A percentile compares a stretch with the other conserved stretches of the same genome.
These are phyloP conservation scores for Coemansia sp. DNA, from an alignment of 192 early-diverging fungal species.

Conservation along the genomic window DNA sequence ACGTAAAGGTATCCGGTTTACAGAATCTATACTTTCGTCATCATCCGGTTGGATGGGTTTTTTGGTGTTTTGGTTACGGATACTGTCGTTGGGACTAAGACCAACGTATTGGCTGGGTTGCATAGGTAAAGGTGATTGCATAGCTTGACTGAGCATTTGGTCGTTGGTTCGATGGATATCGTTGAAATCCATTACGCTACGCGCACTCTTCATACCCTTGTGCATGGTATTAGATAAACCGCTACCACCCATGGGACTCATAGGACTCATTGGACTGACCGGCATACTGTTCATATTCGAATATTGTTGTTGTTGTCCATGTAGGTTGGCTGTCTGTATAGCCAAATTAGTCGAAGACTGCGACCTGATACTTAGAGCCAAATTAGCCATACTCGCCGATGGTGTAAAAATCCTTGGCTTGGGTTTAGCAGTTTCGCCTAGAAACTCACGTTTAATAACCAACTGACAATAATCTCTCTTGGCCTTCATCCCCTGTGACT, in stretches of 20 bases:
- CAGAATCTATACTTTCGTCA: neutral
- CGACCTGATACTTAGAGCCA: slow-evolving; percentile 20
- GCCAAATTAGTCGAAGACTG: slow-evolving; percentile 32
- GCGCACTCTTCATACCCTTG: slow-evolving; percentile 8
- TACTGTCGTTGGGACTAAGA: slow-evolving; percentile 3
- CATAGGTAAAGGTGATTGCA: slow-evolving; percentile 5
- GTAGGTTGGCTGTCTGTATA: neutral
- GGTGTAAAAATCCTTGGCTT: slow-evolving; percentile 49
- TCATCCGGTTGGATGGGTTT: neutral
- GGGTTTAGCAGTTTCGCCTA: slow-evolving; percentile 16
- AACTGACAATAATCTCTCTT: slow-evolving; percentile 50
- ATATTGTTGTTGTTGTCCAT: neutral
- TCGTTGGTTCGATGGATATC: neutral
- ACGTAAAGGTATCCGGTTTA: slow-evolving; percentile 6
- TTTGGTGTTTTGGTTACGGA: neutral
- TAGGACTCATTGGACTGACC: slow-evolving; percentile 6
- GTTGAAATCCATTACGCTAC: slow-evolving; percentile 22
- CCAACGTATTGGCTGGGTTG: slow-evolving; percentile 20
- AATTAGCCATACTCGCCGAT: slow-evolving; percentile 39
- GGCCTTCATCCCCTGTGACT: slow-evolving; percentile 32
- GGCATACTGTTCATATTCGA: neutral
- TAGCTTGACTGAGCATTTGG: neutral
- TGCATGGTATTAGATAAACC: neutral
- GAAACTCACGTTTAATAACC: slow-evolving; percentile 40
- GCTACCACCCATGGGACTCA: neutral